phyloP scores from a whole-genome alignment of 805 yeast genomes.

The Wickerhamomyces strasburgensis region DNA sequence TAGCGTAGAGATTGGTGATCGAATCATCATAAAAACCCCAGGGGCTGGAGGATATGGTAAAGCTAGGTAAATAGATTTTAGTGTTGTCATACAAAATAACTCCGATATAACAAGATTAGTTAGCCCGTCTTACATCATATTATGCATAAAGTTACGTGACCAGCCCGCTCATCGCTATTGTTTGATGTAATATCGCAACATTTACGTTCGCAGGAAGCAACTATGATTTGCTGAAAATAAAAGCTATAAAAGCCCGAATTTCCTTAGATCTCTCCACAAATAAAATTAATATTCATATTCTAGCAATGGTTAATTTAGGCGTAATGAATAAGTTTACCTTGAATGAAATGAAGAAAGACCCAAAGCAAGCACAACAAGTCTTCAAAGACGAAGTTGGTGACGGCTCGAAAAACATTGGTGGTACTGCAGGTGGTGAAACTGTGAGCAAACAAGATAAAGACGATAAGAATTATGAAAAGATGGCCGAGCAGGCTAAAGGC shows the following conservation, averaged over 20 bases:
- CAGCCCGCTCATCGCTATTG: too few species aligned
- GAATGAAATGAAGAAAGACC: conserved; percentile 8
- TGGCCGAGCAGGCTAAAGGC: conserved; percentile 15
- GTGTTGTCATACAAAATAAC: neutral
- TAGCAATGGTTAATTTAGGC: neutral
- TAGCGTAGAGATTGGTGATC: conserved; percentile 53
- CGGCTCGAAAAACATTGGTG: conserved; percentile 12
- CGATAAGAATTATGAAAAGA: conserved; percentile 8
- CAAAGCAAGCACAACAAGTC: conserved; percentile 5
- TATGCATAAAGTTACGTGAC: too few species aligned
- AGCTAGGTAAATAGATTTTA: neutral
- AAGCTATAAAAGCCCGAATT: too few species aligned
- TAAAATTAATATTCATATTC: too few species aligned
- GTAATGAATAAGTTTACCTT: conserved; percentile 2
- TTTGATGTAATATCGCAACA: too few species aligned
- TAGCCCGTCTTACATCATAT: too few species aligned
- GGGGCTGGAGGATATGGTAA: conserved; percentile 84
- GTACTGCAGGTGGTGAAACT: conserved; percentile 12
- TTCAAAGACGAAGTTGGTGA: conserved; percentile 6
- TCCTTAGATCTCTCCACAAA: too few species aligned
- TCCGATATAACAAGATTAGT: neutral
- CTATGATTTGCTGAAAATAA: too few species aligned
- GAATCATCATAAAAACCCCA: conserved; percentile 65
- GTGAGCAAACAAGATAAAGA: conserved; percentile 6
- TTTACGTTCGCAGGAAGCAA: too few species aligned